phyloP scores from a whole-genome alignment of 768 basidiomycete genomes.

The Pilatotrama ljubarskyi region DNA sequence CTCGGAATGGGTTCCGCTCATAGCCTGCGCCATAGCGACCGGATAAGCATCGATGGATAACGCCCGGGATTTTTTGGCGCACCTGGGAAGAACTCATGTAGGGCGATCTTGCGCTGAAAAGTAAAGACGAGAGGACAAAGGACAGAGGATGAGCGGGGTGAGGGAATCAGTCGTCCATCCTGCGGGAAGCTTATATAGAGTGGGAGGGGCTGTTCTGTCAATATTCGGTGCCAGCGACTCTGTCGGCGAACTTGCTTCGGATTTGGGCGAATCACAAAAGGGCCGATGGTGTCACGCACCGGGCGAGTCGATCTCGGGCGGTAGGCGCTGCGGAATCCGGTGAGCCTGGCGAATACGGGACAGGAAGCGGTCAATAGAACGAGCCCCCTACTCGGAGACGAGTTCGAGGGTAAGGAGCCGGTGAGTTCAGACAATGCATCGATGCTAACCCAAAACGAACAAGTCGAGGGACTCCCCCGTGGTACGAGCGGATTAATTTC shows the following conservation, averaged over 20 bases:
- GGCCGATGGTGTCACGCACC: conserved; percentile 8
- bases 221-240: conserved; percentile 13
- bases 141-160: conserved; percentile 6
- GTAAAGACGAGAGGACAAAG: conserved; percentile 1
- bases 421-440: conserved; percentile 2
- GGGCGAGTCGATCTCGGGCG: conserved; percentile 17
- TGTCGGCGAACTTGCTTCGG: conserved; percentile 8
- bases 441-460: conserved; percentile 3
- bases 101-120: background rate
- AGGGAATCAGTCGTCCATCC: background rate
- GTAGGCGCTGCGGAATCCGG: conserved; percentile 11
- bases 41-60: background rate
- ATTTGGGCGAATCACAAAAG: conserved; percentile 8
- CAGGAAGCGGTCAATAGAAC: conserved; percentile 15
- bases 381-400: conserved; percentile 6
- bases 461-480: background rate
- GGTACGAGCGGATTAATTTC: conserved; percentile 12
- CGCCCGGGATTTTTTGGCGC: background rate
- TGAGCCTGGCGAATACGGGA: conserved; percentile 9
- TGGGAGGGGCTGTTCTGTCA: conserved; percentile 2
- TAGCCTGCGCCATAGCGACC: background rate
- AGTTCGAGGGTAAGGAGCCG: conserved; percentile 8
- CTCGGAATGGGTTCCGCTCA: conserved; percentile 15
- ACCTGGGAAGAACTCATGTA: conserved; percentile 19
- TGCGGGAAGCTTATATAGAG: conserved; percentile 14